A percentile compares a stretch with the other conserved stretches of the same genome.
These are phyloP conservation scores for Candolleomyces eurysporus DNA, from an alignment of 768 basidiomycete species.

Conservation along the genomic window DNA sequence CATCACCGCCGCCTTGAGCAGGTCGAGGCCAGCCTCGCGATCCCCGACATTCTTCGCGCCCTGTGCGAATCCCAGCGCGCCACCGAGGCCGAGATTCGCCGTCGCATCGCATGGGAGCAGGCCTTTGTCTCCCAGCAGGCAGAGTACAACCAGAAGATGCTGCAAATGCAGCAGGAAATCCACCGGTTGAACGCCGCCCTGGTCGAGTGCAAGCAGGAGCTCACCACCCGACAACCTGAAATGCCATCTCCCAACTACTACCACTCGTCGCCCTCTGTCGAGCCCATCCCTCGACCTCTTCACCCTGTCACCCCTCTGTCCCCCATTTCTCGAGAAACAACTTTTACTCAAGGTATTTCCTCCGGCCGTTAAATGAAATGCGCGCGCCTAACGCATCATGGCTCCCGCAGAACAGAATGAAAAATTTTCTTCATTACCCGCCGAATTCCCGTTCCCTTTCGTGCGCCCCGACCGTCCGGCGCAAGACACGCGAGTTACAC, in stretches of 20 bases:
- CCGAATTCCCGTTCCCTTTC: not conserved
- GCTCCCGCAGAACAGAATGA: not conserved
- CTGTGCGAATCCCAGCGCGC: slow-evolving; percentile 59
- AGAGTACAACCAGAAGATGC: slow-evolving; percentile 10
- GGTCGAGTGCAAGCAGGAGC: not conserved
- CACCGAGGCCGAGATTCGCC: slow-evolving; percentile 48
- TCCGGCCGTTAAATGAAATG: not conserved
- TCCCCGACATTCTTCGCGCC: slow-evolving; percentile 29
- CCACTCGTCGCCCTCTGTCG: not conserved
- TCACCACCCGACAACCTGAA: not conserved
- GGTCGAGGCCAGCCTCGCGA: not conserved
- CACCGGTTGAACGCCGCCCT: slow-evolving; percentile 11
- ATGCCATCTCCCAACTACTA: slow-evolving; percentile 9
- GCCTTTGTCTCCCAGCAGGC: slow-evolving; percentile 48
- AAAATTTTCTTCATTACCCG: not conserved
- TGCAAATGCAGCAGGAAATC: slow-evolving; percentile 18
- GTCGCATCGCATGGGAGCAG: slow-evolving; percentile 66
- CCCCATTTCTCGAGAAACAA: slow-evolving; percentile 32
- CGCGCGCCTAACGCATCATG: not conserved
- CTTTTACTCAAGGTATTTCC: slow-evolving; percentile 32
- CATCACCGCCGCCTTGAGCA: not conserved
- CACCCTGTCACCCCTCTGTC: slow-evolving; percentile 36
- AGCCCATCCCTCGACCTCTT: slow-evolving; percentile 8
- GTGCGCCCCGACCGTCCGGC: not conserved
- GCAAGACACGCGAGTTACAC: not conserved